A percentile compares a stretch with the other conserved stretches of the same genome.
Conservation (phyloP, 257 asterid genomes). For the Solanum arcanum region DNA sequence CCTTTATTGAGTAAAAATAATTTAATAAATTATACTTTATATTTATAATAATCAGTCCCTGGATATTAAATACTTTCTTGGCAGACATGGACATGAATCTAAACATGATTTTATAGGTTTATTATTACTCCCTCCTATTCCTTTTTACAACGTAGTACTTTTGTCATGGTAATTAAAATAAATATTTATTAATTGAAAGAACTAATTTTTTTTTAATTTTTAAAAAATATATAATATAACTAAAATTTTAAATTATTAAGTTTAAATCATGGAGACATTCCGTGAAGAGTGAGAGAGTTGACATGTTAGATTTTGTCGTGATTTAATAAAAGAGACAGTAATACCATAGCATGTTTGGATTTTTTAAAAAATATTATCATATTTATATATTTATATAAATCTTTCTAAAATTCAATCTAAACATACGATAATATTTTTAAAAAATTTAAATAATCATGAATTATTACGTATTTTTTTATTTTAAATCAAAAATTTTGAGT, state of each 20-base stretch:
- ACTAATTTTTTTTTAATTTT: too few species aligned
- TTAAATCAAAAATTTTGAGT: background rate
- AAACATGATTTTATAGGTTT: background rate
- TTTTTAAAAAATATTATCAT: accelerated
- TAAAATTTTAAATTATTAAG: background rate
- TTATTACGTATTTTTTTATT: background rate
- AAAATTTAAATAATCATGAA: background rate
- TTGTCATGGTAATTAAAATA: background rate
- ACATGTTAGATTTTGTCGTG: background rate
- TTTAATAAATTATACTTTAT: background rate
- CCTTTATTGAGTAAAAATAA: too few species aligned
- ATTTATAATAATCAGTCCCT: background rate
- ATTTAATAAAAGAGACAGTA: background rate
- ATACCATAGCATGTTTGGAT: background rate
- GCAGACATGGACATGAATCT: background rate
- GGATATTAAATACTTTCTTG: background rate
- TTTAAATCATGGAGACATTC: background rate
- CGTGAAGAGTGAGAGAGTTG: background rate
- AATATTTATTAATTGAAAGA: too few species aligned
- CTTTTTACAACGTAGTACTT: background rate
- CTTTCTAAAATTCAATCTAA: too few species aligned
- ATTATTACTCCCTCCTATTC: too few species aligned
- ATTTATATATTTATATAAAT: too few species aligned
- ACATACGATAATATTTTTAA: background rate
- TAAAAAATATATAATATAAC: background rate